Conservation (phyloP, 1,284 basidiomycete species). For the Vanrija sp. region DNA sequence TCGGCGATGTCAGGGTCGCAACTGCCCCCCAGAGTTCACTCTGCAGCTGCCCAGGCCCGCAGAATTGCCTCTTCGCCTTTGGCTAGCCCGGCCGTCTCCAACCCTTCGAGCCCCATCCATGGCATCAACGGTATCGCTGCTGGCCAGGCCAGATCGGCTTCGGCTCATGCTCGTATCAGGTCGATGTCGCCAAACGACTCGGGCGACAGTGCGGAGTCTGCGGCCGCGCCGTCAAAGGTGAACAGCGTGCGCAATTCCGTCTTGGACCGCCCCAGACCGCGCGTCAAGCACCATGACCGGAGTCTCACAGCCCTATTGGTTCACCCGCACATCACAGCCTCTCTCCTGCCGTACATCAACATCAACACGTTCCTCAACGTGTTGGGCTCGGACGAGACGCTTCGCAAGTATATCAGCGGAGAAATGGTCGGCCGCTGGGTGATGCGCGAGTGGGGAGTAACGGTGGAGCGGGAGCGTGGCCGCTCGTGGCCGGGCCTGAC, state of each 20-base stretch:
- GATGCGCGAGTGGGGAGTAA: slow-evolving; percentile 42
- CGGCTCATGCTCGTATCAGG: background rate
- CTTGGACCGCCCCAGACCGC: slow-evolving; percentile 8
- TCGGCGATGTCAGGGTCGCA: background rate
- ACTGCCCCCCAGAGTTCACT: slow-evolving; percentile 13
- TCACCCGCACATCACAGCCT: slow-evolving; percentile 33
- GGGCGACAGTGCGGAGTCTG: background rate
- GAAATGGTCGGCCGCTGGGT: slow-evolving; percentile 48
- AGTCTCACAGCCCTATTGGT: slow-evolving; percentile 20
- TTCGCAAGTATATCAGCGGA: slow-evolving; percentile 39
- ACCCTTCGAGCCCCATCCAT: background rate
- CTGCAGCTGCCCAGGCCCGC: slow-evolving; percentile 7
- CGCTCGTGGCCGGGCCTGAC: slow-evolving; percentile 47
- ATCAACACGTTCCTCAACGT: slow-evolving; percentile 48
- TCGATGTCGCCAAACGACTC: background rate
- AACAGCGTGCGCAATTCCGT: background rate
- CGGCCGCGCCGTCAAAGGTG: too few relatives aligned
- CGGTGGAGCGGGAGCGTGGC: slow-evolving; percentile 27
- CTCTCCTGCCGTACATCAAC: slow-evolving; percentile 34
- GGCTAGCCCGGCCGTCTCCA: slow-evolving; percentile 15
- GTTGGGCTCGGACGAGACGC: slow-evolving; percentile 29
- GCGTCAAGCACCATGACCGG: background rate
- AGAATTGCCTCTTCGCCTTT: slow-evolving; percentile 21
- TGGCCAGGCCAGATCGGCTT: background rate
- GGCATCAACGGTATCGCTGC: background rate